Conservation (phyloP, 164 flowering plant species). For the Berberis vulgaris region DNA sequence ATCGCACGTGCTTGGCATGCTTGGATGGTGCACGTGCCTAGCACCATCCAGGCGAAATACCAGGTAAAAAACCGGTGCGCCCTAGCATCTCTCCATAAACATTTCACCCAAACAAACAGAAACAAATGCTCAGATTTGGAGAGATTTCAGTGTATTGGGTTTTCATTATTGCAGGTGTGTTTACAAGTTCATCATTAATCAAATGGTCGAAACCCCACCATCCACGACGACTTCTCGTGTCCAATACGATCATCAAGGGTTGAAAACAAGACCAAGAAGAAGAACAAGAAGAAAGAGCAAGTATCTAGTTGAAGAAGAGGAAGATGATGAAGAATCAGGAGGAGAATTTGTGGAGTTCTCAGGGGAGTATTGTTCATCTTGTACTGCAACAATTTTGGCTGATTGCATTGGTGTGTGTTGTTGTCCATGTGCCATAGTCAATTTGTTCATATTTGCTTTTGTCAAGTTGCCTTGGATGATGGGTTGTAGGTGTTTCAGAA, state of each 20-base stretch:
- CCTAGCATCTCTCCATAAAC: too few relatives aligned
- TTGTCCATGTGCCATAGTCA: slow-evolving; percentile 68
- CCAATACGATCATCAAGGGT: neutral
- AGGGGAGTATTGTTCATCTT: slow-evolving; percentile 22
- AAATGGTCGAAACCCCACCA: slow-evolving; percentile 12
- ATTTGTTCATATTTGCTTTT: slow-evolving; percentile 43
- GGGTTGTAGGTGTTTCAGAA: slow-evolving; percentile 39
- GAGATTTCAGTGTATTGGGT: too few relatives aligned
- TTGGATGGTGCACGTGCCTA: too few relatives aligned
- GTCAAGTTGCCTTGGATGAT: slow-evolving; percentile 56
- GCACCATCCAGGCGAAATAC: too few relatives aligned
- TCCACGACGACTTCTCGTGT: neutral
- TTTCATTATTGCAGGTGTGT: neutral
- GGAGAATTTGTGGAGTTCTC: slow-evolving; percentile 4
- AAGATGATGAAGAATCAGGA: neutral
- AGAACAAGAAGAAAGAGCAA: neutral
- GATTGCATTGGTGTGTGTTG: slow-evolving; percentile 83
- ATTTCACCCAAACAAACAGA: too few relatives aligned
- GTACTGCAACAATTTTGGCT: slow-evolving; percentile 52
- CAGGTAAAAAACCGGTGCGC: too few relatives aligned
- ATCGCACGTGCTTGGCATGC: too few relatives aligned
- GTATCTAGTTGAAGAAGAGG: too few relatives aligned
- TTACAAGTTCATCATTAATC: neutral
- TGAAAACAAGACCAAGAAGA: neutral
- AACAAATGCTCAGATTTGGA: too few relatives aligned